Base-by-base conservation (phyloP, 2,329 filamentous ascomycete genomes). In the Podosphaera aphanis region DNA sequence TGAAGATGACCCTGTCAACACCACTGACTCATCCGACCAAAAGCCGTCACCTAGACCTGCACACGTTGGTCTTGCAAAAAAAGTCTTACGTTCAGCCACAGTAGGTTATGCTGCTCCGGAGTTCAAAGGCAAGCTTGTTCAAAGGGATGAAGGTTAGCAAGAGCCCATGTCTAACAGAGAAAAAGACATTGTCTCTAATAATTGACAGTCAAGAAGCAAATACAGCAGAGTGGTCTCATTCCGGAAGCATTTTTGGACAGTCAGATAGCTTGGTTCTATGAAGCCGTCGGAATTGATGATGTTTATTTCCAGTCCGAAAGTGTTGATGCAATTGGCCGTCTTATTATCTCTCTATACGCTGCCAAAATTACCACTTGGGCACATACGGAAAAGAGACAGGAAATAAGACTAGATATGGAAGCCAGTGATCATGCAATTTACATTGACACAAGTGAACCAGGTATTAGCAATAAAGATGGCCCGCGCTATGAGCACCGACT, bases 181-280 rank as follows among this genome's bases (percentile, higher is more conserved):
- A 19, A 38, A 19, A 38, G 10, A 16, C 18, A n/a, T 38, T 16
- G 35, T 38, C 8, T 16, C 8, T 38, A 19, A 38, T 18, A n/a
- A 5, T 20, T 8, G 18, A 44, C 18, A 44, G 33, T 44, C 8
- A 44, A 23, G 16, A 25, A 44, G 25, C 31, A 44, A 25, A 44
- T 44, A 11, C n/a, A 6, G n/a, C 19, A 35, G 18, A 18, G 33
- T 13, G 43, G 43, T 13, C 36, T 45, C 73, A 83, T 98, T 50
- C 90, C 90, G 1, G 70, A 73, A 47, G 70, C 80, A 45, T 81
- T 93, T 53, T 72, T 94, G 51, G 81, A 92, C 51, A 71, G 77
- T 21, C 86, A 98, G 64, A 83, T 86, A 44, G 71, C 75, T 49
- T 98, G 90, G 88, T 98, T 98, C 69, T 98, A 98, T 68, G 83